Percentiles rank a stretch among this genome's conserved stretches.
Evolutionary conservation across 2,329 filamentous ascomycete species (phyloP).

Genomic region (Hypoxylon sp.): DNA sequence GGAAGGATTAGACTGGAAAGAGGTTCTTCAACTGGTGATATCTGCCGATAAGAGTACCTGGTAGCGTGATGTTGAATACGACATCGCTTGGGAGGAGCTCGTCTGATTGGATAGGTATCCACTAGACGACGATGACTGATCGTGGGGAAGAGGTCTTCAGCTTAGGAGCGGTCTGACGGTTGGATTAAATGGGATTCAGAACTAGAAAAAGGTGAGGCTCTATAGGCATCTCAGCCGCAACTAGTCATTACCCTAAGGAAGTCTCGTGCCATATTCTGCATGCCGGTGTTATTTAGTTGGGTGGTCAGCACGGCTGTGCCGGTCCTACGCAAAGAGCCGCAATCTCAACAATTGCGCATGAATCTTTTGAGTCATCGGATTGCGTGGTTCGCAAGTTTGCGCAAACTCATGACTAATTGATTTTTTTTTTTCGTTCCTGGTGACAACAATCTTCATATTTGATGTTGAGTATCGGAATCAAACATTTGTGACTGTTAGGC

Average conservation of each 20-base stretch:
- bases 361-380: constrained; percentile 18
- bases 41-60: constrained; percentile 2
- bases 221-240: constrained; percentile 16
- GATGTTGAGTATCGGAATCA: constrained; percentile 3
- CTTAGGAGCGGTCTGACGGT: constrained; percentile 9
- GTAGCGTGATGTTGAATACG: constrained; percentile 11
- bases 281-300: constrained; percentile 22
- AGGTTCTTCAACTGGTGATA: constrained; percentile 1
- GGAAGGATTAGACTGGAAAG: constrained; percentile 1
- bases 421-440: neutral
- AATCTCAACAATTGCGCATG: constrained; percentile 23
- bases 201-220: constrained; percentile 20
- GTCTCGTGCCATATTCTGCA: constrained; percentile 40
- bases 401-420: constrained; percentile 5
- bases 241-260: constrained; percentile 27
- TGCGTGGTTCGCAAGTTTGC: neutral
- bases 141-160: constrained; percentile 8
- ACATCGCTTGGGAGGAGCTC: constrained; percentile 6
- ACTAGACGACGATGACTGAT: neutral
- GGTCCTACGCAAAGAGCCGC: constrained; percentile 25
- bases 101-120: constrained; percentile 10
- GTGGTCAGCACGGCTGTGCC: constrained; percentile 29
- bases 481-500: neutral
- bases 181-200: constrained; percentile 1
- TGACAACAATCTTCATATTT: neutral